phyloP scores from a whole-genome alignment of 2,329 filamentous ascomycete genomes.

The Cladophialophora exuberans region DNA sequence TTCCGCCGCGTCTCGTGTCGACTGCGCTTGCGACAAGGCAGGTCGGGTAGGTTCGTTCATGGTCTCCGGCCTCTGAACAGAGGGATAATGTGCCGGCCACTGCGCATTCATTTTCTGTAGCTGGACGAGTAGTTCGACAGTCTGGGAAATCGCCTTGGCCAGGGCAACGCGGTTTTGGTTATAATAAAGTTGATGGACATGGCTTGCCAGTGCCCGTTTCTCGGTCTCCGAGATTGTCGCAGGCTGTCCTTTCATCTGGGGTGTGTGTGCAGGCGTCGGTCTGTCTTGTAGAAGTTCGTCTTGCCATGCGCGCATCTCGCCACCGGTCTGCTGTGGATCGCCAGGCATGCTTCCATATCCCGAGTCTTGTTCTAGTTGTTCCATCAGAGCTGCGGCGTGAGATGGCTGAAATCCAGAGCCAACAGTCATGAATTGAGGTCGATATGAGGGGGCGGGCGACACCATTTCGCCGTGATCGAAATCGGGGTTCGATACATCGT shows the following conservation, averaged over 20 bases:
- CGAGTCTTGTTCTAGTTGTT: slow-evolving; percentile 82
- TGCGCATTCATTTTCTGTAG: slow-evolving; percentile 86
- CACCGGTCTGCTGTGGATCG: slow-evolving; percentile 56
- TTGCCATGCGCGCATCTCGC: slow-evolving; percentile 55
- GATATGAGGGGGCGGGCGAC: slow-evolving; percentile 21
- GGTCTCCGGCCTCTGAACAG: slow-evolving; percentile 66
- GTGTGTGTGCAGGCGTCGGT: slow-evolving; percentile 60
- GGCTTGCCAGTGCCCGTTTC: slow-evolving; percentile 71
- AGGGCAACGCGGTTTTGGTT: slow-evolving; percentile 88
- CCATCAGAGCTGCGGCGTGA: slow-evolving; percentile 78
- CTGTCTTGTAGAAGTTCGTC: slow-evolving; percentile 60
- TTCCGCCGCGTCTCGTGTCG: slow-evolving; percentile 37
- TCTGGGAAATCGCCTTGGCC: slow-evolving; percentile 83
- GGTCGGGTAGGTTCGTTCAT: slow-evolving; percentile 40
- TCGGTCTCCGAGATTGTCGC: slow-evolving; percentile 62
- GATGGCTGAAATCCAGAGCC: slow-evolving; percentile 80
- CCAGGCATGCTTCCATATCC: slow-evolving; percentile 83
- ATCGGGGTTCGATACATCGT: slow-evolving; percentile 2
- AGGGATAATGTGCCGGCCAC: slow-evolving; percentile 96
- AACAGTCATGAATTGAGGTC: slow-evolving; percentile 81
- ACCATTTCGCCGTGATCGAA: slow-evolving; percentile 19
- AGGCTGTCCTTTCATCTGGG: slow-evolving; percentile 52
- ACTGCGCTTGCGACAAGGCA: slow-evolving; percentile 41
- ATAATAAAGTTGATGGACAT: slow-evolving; percentile 78
- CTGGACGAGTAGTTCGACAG: slow-evolving; percentile 78